Conservation (phyloP, 768 basidiomycete species). For the Tulasnella sp. region DNA sequence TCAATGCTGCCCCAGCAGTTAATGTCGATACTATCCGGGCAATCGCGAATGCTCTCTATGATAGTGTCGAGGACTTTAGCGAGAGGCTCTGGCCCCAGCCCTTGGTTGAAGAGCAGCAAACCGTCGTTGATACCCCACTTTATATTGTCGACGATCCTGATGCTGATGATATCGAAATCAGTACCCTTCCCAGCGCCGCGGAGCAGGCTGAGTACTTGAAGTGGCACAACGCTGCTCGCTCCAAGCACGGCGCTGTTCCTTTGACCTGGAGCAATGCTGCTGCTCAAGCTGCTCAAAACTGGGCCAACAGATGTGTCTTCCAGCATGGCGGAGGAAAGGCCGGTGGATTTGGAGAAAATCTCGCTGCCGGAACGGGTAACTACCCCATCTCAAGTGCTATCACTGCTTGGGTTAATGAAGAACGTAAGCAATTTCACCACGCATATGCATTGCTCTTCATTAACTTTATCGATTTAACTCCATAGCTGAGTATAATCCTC, state of each 20-base stretch:
- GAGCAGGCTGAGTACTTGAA: too few species aligned
- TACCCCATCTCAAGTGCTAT: conserved; percentile 41
- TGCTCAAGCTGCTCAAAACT: conserved; percentile 50
- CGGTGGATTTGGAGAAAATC: conserved; percentile 60
- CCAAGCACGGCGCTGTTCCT: conserved; percentile 46
- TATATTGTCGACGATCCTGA: too few species aligned
- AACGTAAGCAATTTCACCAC: conserved; percentile 37
- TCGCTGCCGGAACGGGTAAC: conserved; percentile 56
- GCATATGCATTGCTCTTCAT: too few species aligned
- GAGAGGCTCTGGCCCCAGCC: too few species aligned
- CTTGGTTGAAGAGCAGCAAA: too few species aligned
- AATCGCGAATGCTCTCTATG: too few species aligned
- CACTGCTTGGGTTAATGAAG: conserved; percentile 55
- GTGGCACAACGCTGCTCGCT: conserved; percentile 56
- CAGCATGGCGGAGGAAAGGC: conserved; percentile 55
- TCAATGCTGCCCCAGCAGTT: too few species aligned
- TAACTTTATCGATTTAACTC: neutral
- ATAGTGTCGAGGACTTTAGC: too few species aligned
- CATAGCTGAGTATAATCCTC: conserved; percentile 44
- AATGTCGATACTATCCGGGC: too few species aligned
- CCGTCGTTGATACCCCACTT: too few species aligned
- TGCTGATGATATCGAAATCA: too few species aligned
- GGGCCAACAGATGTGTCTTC: conserved; percentile 57
- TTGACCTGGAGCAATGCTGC: conserved; percentile 52
- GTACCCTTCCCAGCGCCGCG: too few species aligned